A percentile compares a stretch with the other conserved stretches of the same genome.
phyloP scores from a whole-genome alignment of 345 rosid species.

The Acer negundo region DNA sequence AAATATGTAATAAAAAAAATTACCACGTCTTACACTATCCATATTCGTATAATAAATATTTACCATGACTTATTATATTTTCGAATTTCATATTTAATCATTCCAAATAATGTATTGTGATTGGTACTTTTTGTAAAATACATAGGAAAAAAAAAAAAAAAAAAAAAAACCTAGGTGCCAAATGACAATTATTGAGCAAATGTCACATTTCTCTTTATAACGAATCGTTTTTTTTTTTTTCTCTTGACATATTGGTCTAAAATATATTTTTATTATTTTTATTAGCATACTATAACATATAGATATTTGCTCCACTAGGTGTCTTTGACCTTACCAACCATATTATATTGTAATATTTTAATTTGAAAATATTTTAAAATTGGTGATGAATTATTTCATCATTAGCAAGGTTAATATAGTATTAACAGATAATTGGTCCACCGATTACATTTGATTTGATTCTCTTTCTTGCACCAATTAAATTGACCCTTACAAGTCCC shows the following conservation, averaged over 20 bases:
- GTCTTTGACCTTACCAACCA: neutral
- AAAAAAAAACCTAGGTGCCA: neutral
- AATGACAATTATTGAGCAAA: neutral
- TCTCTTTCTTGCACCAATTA: neutral
- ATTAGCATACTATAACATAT: neutral
- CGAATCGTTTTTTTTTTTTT: neutral
- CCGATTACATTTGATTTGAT: slow-evolving; percentile 10
- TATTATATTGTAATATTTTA: neutral
- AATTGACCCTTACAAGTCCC: neutral
- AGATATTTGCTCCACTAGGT: neutral
- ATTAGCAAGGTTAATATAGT: neutral
- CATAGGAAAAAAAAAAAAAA: neutral
- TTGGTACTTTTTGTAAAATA: neutral
- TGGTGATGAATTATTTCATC: neutral
- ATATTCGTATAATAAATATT: no score
- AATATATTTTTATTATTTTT: neutral
- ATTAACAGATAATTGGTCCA: slow-evolving; percentile 7
- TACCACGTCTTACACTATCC: no score
- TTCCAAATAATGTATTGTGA: neutral
- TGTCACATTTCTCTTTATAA: neutral
- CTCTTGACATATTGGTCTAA: neutral
- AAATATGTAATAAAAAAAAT: no score
- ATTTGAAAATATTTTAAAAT: neutral
- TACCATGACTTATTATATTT: no score
- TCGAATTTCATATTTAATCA: neutral